Evolutionary conservation across 2,329 filamentous ascomycete species (phyloP), one percentile per base, ranked within the genome.

Genomic region (Harringtonia lauricola): DNA sequence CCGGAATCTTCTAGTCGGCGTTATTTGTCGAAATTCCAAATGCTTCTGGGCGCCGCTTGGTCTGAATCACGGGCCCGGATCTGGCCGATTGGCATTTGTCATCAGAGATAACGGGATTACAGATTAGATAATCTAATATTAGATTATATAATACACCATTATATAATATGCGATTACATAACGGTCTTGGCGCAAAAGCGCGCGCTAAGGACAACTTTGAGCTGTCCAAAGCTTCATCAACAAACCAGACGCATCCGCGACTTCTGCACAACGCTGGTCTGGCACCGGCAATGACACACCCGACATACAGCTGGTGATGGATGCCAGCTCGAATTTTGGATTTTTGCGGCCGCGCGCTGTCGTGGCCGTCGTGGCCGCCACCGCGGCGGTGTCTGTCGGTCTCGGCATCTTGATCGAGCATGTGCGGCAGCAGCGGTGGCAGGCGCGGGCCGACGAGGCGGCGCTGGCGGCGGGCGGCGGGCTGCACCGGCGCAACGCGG

Each of bases 401-500:
- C 14, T 48, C 12, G 48, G 51, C 18, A 22, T 51, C 8, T 39
- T 46, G 15, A 43, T 47, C 39, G 39, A 48, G n/a, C 33, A 43
- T 3, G n/a, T 42, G 41, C 42, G 39, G 9, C 40, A 19, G 31
- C n/a, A 29, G 47, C 48, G 17, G 30, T 50, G n/a, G 50, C 48
- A 17, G 41, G 30, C 50, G 46, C 24, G 40, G 45, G 37, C 43
- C 42, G 26, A 37, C 21, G n/a, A 37, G 12, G 21, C 26, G 8
- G 29, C 13, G 3, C n/a, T 38, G 10, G 21, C 26, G n/a, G 15
- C 24, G 15, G 44, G 44, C 17, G 34, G 40, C 17, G 44, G 49
- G 6, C 37, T 51, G 17, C 51, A 50, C 22, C 38, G 52, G 4
- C 46, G 48, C 15, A 53, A 53, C 35, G 52, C 52, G 15, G 42